A percentile compares a stretch with the other conserved stretches of the same genome.
Evolutionary conservation across 306 rosid genomes (phyloP).

Genomic region (Neltuma alba): DNA sequence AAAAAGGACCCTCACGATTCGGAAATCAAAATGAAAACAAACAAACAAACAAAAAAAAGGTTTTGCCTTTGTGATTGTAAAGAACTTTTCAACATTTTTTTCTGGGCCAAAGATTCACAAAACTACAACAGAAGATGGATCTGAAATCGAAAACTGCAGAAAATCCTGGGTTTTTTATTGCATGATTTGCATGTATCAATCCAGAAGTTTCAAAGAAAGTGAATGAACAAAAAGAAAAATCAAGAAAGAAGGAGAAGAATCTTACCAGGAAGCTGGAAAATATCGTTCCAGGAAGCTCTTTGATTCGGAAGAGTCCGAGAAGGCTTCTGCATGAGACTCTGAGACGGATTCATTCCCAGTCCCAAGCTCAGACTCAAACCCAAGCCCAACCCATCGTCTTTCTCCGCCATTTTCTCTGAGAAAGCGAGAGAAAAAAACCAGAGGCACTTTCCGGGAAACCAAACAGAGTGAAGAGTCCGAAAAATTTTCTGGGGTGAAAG

Average conservation of each 20-base stretch:
- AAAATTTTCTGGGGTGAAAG: background rate
- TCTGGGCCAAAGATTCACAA: background rate
- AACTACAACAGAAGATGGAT: background rate
- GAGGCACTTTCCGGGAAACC: background rate
- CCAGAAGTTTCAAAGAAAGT: background rate
- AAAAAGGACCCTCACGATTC: background rate
- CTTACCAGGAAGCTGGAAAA: conserved; percentile 53
- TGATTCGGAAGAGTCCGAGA: conserved; percentile 46
- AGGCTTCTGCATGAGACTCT: conserved; percentile 54
- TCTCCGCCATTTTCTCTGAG: conserved; percentile 49
- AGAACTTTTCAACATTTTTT: background rate
- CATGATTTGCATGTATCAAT: background rate
- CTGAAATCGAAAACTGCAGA: background rate
- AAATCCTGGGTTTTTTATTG: background rate
- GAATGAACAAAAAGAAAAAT: background rate
- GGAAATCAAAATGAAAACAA: background rate
- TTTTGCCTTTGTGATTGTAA: background rate
- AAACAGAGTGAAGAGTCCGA: background rate
- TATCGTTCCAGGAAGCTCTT: conserved; percentile 46
- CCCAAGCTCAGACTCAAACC: conserved; percentile 58
- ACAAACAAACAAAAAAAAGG: background rate
- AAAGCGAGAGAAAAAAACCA: background rate
- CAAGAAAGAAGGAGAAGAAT: background rate
- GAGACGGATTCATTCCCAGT: conserved; percentile 23
- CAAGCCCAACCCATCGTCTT: conserved; percentile 59